These are phyloP conservation scores for Vigna angularis DNA, from an alignment of 306 rosid species.

Conservation along the genomic window DNA sequence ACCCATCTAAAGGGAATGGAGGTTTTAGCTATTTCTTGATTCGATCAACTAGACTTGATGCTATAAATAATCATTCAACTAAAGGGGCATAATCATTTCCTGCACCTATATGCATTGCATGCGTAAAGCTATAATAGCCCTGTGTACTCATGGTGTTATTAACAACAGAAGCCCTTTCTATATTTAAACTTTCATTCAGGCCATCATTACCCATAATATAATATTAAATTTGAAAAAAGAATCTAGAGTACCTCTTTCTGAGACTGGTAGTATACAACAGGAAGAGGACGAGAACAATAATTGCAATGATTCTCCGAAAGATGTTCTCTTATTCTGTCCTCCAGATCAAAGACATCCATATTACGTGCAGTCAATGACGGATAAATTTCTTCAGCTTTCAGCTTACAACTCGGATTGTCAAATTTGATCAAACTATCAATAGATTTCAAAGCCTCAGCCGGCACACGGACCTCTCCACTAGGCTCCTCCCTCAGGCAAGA, in stretches of 20 bases:
- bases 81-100: constrained; percentile 2
- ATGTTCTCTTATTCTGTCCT: constrained; percentile 82
- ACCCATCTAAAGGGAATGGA: constrained; percentile 12
- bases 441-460: constrained; percentile 82
- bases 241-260: constrained; percentile 82
- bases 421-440: constrained; percentile 92
- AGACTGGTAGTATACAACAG: constrained; percentile 81
- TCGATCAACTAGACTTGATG: constrained; percentile 11
- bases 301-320: constrained; percentile 90
- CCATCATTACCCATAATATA: constrained; percentile 8
- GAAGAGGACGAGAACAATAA: constrained; percentile 82
- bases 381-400: constrained; percentile 78
- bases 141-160: constrained; percentile 27
- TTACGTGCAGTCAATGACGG: constrained; percentile 52
- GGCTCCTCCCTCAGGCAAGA: constrained; percentile 79
- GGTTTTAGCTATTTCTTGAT: constrained; percentile 20
- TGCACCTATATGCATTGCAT: constrained; percentile 22
- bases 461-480: constrained; percentile 87
- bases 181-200: constrained; percentile 37
- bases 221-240: constrained; percentile 29
- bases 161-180: constrained; percentile 38
- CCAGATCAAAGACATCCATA: constrained; percentile 70
- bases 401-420: constrained; percentile 89
- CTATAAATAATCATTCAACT: constrained; percentile 1
- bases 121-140: constrained; percentile 6